These are phyloP conservation scores for Solanum hybrid DNA, from an alignment of 305 asterid species.

Conservation along the genomic window DNA sequence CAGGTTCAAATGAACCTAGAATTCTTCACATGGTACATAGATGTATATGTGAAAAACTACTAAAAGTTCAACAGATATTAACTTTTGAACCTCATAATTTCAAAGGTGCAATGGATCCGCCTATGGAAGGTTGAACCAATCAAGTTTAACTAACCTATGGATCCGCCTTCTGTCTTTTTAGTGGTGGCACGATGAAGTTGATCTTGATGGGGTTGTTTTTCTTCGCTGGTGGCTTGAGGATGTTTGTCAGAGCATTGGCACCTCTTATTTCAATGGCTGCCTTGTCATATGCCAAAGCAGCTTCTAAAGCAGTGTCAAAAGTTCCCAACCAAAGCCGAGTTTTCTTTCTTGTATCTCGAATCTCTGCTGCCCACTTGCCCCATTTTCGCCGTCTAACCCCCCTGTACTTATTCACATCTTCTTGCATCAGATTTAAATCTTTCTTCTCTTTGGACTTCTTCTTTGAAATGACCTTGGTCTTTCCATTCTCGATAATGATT, in stretches of 20 bases:
- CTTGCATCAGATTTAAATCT: not conserved
- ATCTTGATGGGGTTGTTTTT: not conserved
- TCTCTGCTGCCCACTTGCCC: conserved; percentile 69
- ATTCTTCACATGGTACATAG: not conserved
- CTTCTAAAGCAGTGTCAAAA: conserved; percentile 41
- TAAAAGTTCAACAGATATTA: not conserved
- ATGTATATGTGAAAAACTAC: not conserved
- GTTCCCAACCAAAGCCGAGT: conserved; percentile 50
- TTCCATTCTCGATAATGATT: not conserved
- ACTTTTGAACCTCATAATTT: not conserved
- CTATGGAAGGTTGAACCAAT: not conserved
- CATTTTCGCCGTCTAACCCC: conserved; percentile 51
- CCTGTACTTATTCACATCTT: conserved; percentile 28
- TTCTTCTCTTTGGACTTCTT: not conserved
- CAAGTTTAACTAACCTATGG: not conserved
- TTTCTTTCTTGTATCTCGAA: conserved; percentile 37
- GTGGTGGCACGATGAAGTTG: not conserved
- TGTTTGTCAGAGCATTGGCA: conserved; percentile 42
- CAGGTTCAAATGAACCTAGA: not conserved
- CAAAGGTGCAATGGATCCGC: not conserved
- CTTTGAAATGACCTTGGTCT: not conserved
- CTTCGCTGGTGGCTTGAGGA: conserved; percentile 28
- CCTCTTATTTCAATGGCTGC: conserved; percentile 42
- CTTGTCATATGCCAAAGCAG: conserved; percentile 42
- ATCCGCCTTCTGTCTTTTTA: not conserved